Evolutionary conservation across 495 filamentous ascomycete species (phyloP), one percentile per base, ranked within the genome.

Genomic region (Corynascus novoguineensis): DNA sequence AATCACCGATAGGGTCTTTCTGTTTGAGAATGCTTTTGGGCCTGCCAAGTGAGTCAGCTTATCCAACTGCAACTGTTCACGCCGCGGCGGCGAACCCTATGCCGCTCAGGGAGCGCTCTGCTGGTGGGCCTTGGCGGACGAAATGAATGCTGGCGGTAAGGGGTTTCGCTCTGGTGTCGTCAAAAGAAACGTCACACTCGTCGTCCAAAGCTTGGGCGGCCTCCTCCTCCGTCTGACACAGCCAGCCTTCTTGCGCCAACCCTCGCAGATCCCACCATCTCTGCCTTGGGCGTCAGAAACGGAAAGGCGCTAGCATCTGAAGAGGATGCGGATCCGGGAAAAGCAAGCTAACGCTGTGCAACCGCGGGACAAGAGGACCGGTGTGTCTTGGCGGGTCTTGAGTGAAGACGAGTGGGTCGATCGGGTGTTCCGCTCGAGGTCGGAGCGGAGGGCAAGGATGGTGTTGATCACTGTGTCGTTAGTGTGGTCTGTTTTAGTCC

Each of bases 401-500:
- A 19, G 51, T 12, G 47, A 50, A 21, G 34, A 41, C 10, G 34
- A 22, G 38, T 45, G 47, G 55, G 38, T 31, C 31, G 27, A 38
- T 32, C 14, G 34, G n/a, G 44, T 4, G 34, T 37, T 29, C 44
- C 38, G 31, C 29, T 17, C 9, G 37, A 29, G 27, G 25, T 11
- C 15, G 28, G 37, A 32, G 14, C 29, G 48, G 47, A 35, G 31
- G 54, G 48, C 56, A 52, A 28, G 48, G 56, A 22, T 59, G 57
- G 32, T 41, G 52, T 32, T 50, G 50, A 60, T 49, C 50, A 17
- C 21, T 45, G 2, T 48, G 40, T 58, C 44, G 25, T 51, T 46
- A 32, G 42, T 34, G 28, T 44, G 50, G 42, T 34, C 38, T 44
- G 50, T 53, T 55, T 55, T 57, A 59, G 53, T 50, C 56, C 57